Evolutionary conservation across 2,329 filamentous ascomycete species (phyloP).

Genomic region (Diaporthe sp.): DNA sequence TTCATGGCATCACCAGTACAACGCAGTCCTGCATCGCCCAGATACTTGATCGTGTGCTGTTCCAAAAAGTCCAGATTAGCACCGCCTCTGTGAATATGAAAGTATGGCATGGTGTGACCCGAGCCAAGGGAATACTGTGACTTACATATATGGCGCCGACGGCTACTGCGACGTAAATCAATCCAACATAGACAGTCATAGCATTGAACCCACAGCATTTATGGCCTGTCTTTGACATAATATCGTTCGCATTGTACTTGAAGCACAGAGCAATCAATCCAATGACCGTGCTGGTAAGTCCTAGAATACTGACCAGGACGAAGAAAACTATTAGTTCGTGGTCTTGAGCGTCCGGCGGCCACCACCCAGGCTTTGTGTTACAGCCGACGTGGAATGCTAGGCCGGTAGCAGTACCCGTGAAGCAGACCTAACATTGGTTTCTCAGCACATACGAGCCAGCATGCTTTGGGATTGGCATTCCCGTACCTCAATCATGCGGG

Average conservation of each 20-base stretch:
- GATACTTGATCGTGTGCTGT: background rate
- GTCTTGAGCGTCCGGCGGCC: background rate
- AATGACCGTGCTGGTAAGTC: background rate
- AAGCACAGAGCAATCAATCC: background rate
- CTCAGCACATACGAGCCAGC: background rate
- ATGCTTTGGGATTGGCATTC: background rate
- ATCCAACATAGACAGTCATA: background rate
- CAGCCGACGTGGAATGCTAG: background rate
- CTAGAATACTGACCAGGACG: background rate
- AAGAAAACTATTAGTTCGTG: background rate
- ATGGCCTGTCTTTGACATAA: background rate
- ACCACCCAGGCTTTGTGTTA: background rate
- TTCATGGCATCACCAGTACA: conserved; percentile 2
- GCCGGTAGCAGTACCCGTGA: background rate
- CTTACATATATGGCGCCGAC: background rate
- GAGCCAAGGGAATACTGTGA: background rate
- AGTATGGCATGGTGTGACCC: background rate
- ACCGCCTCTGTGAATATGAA: background rate
- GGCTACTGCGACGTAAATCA: background rate
- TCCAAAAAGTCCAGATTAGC: background rate
- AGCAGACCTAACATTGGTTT: background rate
- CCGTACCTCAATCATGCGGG: background rate
- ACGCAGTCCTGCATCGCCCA: background rate
- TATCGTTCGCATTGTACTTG: background rate
- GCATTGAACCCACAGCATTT: background rate